phyloP scores from a whole-genome alignment of 176 grass and related monocot species.

The Poa annua region DNA sequence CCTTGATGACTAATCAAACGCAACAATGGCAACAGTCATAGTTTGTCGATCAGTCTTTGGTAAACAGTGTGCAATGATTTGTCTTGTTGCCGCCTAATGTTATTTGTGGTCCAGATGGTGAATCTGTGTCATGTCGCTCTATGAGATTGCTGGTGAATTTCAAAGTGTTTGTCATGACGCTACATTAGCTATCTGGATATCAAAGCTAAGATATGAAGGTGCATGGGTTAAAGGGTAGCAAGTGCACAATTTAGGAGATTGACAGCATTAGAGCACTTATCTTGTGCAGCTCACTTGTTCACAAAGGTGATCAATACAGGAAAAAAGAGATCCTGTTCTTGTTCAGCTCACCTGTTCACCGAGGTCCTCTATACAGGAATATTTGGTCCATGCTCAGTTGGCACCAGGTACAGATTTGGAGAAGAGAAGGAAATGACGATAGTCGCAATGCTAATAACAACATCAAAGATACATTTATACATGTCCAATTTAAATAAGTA shows the following conservation, averaged over 20 bases:
- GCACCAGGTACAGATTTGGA: background rate
- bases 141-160: too few species aligned
- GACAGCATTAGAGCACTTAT: background rate
- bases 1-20: slow-evolving; percentile 9
- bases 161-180: too few species aligned
- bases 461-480: background rate
- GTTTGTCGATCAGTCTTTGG: background rate
- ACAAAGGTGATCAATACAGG: too few species aligned
- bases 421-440: background rate
- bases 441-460: background rate
- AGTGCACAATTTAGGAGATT: background rate
- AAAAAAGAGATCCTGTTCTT: background rate
- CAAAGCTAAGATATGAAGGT: too few species aligned
- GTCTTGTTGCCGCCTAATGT: background rate
- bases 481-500: background rate
- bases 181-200: too few species aligned
- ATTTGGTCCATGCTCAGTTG: background rate
- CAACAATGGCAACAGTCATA: slow-evolving; percentile 4
- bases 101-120: background rate
- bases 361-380: too few species aligned
- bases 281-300: background rate
- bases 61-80: background rate
- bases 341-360: background rate
- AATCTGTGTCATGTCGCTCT: too few species aligned
- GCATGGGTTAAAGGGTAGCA: background rate